phyloP scores from a whole-genome alignment of 2,329 filamentous ascomycete species.

The Westerdykella ornata region DNA sequence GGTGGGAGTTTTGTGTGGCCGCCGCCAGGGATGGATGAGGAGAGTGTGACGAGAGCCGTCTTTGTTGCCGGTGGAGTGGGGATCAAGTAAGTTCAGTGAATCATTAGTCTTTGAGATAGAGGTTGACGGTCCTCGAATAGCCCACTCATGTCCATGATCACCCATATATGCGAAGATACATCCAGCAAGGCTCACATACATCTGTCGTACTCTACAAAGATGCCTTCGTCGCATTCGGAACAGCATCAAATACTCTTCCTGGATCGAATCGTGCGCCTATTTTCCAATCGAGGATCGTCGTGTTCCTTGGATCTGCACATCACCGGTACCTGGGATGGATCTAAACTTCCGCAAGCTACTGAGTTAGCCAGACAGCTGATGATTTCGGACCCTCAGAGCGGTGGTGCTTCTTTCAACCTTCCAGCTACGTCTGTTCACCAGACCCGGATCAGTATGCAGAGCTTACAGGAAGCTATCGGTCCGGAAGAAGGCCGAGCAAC shows the following conservation, averaged over 20 bases:
- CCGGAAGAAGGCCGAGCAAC: constrained; percentile 27
- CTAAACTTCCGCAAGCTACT: constrained; percentile 4
- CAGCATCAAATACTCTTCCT: constrained; percentile 33
- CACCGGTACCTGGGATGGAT: constrained; percentile 30
- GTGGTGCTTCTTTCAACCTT: too few relatives aligned
- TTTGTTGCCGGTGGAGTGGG: constrained; percentile 78
- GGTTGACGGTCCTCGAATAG: constrained; percentile 28
- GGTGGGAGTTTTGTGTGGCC: constrained; percentile 80
- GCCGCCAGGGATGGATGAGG: constrained; percentile 45
- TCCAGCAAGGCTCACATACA: constrained; percentile 43
- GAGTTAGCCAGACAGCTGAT: too few relatives aligned
- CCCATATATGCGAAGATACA: constrained; percentile 48
- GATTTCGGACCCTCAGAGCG: too few relatives aligned
- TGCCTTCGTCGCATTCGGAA: constrained; percentile 25
- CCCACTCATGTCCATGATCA: constrained; percentile 68
- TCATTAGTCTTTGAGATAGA: neutral
- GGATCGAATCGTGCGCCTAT: constrained; percentile 27
- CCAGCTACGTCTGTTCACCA: too few relatives aligned
- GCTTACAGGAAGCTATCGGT: constrained; percentile 28
- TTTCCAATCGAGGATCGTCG: constrained; percentile 23
- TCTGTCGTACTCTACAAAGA: constrained; percentile 58
- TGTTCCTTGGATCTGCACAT: constrained; percentile 32
- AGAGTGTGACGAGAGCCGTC: constrained; percentile 53
- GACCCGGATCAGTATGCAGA: too few relatives aligned
- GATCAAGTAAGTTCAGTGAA: constrained; percentile 55